Evolutionary conservation across 352 stramenopile genomes (phyloP).

Genomic region (Phytophthora constricta): DNA sequence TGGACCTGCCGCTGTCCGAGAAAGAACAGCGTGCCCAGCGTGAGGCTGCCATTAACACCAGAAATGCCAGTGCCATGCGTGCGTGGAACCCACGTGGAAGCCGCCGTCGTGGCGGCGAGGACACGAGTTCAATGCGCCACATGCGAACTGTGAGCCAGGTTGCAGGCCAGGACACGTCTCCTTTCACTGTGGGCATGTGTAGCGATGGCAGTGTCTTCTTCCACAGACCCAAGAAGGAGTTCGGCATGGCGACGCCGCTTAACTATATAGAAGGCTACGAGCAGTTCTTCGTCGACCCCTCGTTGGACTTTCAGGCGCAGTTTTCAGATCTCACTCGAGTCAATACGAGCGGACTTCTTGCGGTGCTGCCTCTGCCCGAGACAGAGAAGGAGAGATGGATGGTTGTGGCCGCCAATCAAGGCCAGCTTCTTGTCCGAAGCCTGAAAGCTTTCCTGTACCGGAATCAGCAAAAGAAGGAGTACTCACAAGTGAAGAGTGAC

Average conservation of each 20-base stretch:
- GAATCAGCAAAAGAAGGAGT: constrained; percentile 59
- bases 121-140: constrained; percentile 54
- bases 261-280: constrained; percentile 86
- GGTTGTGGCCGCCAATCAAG: constrained; percentile 75
- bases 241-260: constrained; percentile 69
- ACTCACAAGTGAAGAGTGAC: constrained; percentile 52
- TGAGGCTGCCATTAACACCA: constrained; percentile 39
- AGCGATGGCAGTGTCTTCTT: constrained; percentile 86
- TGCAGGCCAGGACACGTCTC: constrained; percentile 56
- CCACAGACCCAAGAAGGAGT: constrained; percentile 55
- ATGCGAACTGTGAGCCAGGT: constrained; percentile 82
- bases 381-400: constrained; percentile 77
- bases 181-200: constrained; percentile 84
- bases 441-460: constrained; percentile 70
- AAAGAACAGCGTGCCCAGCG: constrained; percentile 64
- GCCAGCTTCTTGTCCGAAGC: constrained; percentile 74
- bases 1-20: constrained; percentile 70
- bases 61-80: constrained; percentile 42
- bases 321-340: constrained; percentile 83
- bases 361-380: constrained; percentile 62
- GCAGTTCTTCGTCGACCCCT: constrained; percentile 82
- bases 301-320: constrained; percentile 70
- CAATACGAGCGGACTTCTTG: constrained; percentile 71
- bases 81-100: constrained; percentile 51
- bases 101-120: constrained; percentile 53